A percentile compares a stretch with the other conserved stretches of the same genome.
Evolutionary conservation across 345 rosid species (phyloP).

Genomic region (Syzygium jambos): DNA sequence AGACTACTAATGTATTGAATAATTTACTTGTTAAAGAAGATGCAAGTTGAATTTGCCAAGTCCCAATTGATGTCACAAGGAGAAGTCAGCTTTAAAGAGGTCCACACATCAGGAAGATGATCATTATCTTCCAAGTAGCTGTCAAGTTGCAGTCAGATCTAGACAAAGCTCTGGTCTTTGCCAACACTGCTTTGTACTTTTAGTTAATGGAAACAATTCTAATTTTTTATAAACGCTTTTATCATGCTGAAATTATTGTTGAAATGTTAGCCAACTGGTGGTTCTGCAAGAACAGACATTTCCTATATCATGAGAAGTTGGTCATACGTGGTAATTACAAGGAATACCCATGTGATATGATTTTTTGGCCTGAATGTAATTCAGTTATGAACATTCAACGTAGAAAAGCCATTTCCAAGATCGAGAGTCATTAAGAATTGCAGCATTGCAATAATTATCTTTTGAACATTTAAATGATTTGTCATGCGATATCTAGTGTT

Average conservation of each 20-base stretch:
- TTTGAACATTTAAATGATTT: background rate
- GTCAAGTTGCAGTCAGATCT: background rate
- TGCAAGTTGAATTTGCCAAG: background rate
- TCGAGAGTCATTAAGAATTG: background rate
- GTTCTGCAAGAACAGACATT: background rate
- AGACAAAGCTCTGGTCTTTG: background rate
- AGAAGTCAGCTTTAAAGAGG: background rate
- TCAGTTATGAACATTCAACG: background rate
- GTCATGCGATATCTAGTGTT: background rate
- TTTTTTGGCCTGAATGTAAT: background rate
- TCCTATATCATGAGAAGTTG: background rate
- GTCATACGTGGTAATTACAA: background rate
- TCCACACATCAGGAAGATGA: background rate
- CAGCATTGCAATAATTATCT: background rate
- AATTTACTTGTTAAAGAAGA: background rate
- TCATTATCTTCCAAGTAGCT: background rate
- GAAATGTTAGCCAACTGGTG: background rate
- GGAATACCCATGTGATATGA: background rate
- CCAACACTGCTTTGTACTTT: background rate
- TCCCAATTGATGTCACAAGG: background rate
- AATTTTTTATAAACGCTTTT: background rate
- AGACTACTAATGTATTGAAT: background rate
- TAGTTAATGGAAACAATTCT: background rate
- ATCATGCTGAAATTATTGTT: background rate
- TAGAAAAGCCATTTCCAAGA: background rate